Evolutionary conservation across 805 yeast genomes (phyloP).

Genomic region (Ogataea sp.): DNA sequence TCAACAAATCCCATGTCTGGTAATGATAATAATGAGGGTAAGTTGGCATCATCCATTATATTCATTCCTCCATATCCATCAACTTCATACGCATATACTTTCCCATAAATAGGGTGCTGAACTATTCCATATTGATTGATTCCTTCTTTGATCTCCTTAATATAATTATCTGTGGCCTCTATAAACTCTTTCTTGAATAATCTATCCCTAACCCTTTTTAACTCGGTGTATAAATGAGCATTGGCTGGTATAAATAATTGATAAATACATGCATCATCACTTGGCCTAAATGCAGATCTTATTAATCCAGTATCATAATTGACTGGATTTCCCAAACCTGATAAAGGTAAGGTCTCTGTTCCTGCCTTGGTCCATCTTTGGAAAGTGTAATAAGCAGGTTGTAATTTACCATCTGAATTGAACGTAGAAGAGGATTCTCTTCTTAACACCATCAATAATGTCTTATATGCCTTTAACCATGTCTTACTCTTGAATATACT

Average conservation of each 20-base stretch:
- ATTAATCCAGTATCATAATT: constrained; percentile 60
- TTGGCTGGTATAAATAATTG: constrained; percentile 84
- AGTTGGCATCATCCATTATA: constrained; percentile 86
- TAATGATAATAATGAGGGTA: constrained; percentile 72
- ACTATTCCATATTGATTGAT: constrained; percentile 57
- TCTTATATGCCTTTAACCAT: constrained; percentile 56
- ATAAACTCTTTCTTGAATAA: constrained; percentile 19
- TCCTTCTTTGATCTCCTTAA: constrained; percentile 41
- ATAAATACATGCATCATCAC: constrained; percentile 77
- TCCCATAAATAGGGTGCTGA: constrained; percentile 63
- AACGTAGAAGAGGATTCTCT: constrained; percentile 60
- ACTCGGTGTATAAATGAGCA: constrained; percentile 63
- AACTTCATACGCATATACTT: constrained; percentile 80
- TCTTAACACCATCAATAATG: constrained; percentile 41
- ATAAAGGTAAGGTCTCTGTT: constrained; percentile 70
- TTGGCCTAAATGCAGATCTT: constrained; percentile 82
- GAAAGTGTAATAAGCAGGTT: constrained; percentile 53
- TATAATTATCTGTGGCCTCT: constrained; percentile 25
- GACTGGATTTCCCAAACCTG: constrained; percentile 82
- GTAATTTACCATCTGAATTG: constrained; percentile 38
- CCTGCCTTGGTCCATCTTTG: constrained; percentile 69
- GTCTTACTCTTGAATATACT: constrained; percentile 34
- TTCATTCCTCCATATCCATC: constrained; percentile 75
- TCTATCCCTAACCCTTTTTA: constrained; percentile 23
- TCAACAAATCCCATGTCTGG: constrained; percentile 69